A percentile compares a stretch with the other conserved stretches of the same genome.
Evolutionary conservation across 2,329 filamentous ascomycete species (phyloP).

Genomic region (Diplodia sapinea): DNA sequence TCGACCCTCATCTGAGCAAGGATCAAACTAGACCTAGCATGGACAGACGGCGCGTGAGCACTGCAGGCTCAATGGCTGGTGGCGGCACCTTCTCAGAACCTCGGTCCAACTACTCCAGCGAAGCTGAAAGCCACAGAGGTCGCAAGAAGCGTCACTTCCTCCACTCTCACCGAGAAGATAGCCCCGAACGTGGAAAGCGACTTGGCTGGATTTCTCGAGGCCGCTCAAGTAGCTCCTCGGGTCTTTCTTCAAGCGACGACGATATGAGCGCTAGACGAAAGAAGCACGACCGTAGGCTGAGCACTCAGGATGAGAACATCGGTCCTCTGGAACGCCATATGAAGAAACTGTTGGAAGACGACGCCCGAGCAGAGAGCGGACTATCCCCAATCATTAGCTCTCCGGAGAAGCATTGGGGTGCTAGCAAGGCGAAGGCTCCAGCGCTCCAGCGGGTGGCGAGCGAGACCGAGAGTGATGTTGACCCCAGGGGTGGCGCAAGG

Average conservation of each 20-base stretch:
- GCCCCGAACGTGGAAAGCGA: constrained; percentile 39
- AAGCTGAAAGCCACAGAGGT: constrained; percentile 46
- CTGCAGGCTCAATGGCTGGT: constrained; percentile 41
- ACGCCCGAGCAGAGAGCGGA: constrained; percentile 42
- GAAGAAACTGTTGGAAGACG: constrained; percentile 51
- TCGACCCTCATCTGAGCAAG: constrained; percentile 16
- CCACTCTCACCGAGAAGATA: constrained; percentile 43
- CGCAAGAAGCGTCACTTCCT: constrained; percentile 43
- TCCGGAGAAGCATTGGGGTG: constrained; percentile 49
- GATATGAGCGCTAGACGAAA: constrained; percentile 57
- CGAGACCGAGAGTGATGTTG: constrained; percentile 34
- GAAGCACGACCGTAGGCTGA: constrained; percentile 59
- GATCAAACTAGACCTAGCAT: constrained; percentile 15
- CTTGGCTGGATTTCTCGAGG: constrained; percentile 42
- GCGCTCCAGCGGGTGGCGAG: constrained; percentile 44
- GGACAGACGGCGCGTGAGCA: constrained; percentile 20
- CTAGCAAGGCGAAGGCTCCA: neutral
- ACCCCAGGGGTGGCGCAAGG: constrained; percentile 11
- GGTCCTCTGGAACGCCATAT: constrained; percentile 56
- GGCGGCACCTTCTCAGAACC: constrained; percentile 38
- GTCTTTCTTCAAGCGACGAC: constrained; percentile 50
- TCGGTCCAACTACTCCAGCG: constrained; percentile 46
- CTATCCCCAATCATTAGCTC: constrained; percentile 48
- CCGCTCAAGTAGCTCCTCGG: constrained; percentile 41
- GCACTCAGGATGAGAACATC: constrained; percentile 50